Conservation (phyloP, 441 rosid species). For the Flueggea neowawraea region DNA sequence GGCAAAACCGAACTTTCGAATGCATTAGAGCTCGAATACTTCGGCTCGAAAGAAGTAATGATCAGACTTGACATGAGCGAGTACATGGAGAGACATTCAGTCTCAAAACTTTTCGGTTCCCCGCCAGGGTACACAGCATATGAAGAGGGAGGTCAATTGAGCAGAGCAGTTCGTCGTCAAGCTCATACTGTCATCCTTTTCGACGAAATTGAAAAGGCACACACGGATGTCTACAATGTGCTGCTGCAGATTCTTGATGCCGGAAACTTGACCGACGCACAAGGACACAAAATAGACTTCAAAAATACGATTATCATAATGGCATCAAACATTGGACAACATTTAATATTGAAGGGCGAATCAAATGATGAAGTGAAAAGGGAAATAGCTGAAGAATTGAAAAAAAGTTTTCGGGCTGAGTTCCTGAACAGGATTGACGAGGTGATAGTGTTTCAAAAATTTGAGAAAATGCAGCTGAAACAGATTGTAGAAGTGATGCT, state of each 20-base stretch:
- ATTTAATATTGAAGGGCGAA: constrained; percentile 11
- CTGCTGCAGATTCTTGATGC: constrained; percentile 38
- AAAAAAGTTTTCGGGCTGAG: constrained; percentile 3
- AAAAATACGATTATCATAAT: constrained; percentile 36
- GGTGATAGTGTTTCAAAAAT: constrained; percentile 3
- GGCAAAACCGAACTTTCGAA: constrained; percentile 43
- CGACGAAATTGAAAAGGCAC: constrained; percentile 41
- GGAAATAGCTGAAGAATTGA: constrained; percentile 2
- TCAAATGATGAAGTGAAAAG: constrained; percentile 3
- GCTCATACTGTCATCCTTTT: constrained; percentile 34
- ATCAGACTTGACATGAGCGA: constrained; percentile 43
- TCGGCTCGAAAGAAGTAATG: constrained; percentile 32
- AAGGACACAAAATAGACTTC: constrained; percentile 30
- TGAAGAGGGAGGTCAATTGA: constrained; percentile 35
- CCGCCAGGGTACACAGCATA: constrained; percentile 42
- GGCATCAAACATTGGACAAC: constrained; percentile 34
- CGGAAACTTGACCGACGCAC: constrained; percentile 32
- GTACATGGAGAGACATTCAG: constrained; percentile 38
- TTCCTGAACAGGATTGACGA: constrained; percentile 12
- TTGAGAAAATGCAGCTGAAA: constrained; percentile 66
- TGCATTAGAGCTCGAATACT: constrained; percentile 29
- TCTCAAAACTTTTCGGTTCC: constrained; percentile 33
- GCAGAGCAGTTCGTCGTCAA: constrained; percentile 26
- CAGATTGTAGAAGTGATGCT: constrained; percentile 79
- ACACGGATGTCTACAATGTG: constrained; percentile 30